Conservation (phyloP, 805 yeast species). For the Starmerella sirachaensis region DNA sequence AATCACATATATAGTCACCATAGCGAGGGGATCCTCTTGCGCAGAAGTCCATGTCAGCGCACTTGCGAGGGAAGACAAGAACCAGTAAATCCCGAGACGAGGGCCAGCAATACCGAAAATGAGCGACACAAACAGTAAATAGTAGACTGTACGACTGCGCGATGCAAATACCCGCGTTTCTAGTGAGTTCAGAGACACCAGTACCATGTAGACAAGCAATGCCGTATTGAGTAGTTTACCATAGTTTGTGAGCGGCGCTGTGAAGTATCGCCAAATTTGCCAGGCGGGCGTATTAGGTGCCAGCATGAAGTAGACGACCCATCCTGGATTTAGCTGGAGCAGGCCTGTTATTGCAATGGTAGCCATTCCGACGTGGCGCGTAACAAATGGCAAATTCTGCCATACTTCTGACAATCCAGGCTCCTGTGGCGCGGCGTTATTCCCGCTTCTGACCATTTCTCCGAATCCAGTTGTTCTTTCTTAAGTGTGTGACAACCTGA, state of each 20-base stretch:
- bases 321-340: conserved; percentile 8
- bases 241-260: conserved; percentile 12
- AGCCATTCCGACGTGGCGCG: conserved; percentile 9
- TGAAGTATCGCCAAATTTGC: conserved; percentile 15
- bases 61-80: conserved; percentile 23
- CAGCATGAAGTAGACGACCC: too few species aligned
- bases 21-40: conserved; percentile 27
- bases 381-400: conserved; percentile 16
- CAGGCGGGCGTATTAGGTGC: too few species aligned
- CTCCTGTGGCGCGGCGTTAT: background rate
- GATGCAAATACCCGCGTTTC: conserved; percentile 11
- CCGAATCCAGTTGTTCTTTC: background rate
- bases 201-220: conserved; percentile 10
- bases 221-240: conserved; percentile 7
- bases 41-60: conserved; percentile 32
- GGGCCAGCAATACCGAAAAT: conserved; percentile 21
- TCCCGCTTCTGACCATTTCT: background rate
- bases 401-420: conserved; percentile 15
- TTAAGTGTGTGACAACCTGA: too few species aligned
- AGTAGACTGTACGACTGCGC: conserved; percentile 15
- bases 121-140: conserved; percentile 17
- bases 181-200: conserved; percentile 6
- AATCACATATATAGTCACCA: conserved; percentile 25
- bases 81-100: conserved; percentile 17
- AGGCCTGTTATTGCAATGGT: conserved; percentile 5